Evolutionary conservation across 805 yeast genomes (phyloP).

Genomic region (Candida nonsorbophila): DNA sequence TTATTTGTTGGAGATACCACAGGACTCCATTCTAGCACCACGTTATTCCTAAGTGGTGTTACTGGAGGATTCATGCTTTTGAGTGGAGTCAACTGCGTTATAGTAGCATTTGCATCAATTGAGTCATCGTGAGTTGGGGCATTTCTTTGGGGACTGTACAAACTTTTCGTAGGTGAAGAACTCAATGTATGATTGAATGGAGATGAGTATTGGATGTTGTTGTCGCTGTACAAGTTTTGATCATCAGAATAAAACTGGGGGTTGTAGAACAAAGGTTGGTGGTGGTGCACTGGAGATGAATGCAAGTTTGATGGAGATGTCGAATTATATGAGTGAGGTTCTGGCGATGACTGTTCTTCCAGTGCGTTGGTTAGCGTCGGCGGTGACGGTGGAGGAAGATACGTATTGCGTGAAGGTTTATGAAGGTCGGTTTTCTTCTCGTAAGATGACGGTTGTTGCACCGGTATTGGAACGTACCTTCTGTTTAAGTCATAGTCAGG

Average conservation of each 20-base stretch:
- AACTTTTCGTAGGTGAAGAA: constrained; percentile 28
- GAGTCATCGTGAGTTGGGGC: constrained; percentile 24
- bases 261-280: constrained; percentile 22
- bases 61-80: constrained; percentile 23
- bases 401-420: constrained; percentile 7
- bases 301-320: constrained; percentile 21
- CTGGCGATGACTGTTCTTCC: constrained; percentile 37
- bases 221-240: constrained; percentile 5
- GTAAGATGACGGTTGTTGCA: constrained; percentile 24
- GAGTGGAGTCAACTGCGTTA: constrained; percentile 35
- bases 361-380: constrained; percentile 27
- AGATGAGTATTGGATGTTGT: constrained; percentile 17
- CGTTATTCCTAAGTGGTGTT: constrained; percentile 28
- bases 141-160: constrained; percentile 9
- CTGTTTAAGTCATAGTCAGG: background rate
- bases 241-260: constrained; percentile 38
- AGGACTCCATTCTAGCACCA: constrained; percentile 40
- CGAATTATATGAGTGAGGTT: constrained; percentile 14
- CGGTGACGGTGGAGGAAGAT: constrained; percentile 33
- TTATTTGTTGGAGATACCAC: constrained; percentile 34
- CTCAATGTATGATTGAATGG: constrained; percentile 16
- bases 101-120: constrained; percentile 35
- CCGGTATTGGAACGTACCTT: constrained; percentile 37
- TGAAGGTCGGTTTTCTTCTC: constrained; percentile 2
- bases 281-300: constrained; percentile 19